Evolutionary conservation across 139 green algal genomes (phyloP).

Genomic region (Pleodorina starrii): DNA sequence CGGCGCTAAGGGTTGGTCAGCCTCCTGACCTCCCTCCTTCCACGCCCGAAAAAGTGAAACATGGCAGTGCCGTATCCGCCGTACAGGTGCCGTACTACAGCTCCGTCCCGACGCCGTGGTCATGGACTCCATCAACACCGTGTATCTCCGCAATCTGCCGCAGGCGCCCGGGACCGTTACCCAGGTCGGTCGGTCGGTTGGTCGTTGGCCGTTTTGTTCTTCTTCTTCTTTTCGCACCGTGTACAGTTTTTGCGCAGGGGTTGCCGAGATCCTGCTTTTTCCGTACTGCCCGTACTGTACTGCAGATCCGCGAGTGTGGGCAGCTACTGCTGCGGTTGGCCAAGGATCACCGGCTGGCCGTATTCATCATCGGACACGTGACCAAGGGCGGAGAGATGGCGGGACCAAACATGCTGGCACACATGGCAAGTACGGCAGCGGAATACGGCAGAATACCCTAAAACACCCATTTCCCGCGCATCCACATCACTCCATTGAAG

Average conservation of each 20-base stretch:
- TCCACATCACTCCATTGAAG: no score
- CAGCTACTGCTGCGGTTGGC: constrained; percentile 84
- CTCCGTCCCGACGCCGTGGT: constrained; percentile 84
- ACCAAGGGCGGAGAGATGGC: constrained; percentile 82
- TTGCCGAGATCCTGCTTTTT: no score
- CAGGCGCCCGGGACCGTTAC: constrained; percentile 80
- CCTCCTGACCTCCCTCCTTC: no score
- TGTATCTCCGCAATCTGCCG: constrained; percentile 86
- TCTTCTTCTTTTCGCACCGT: no score
- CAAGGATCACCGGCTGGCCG: constrained; percentile 78
- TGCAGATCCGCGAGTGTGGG: constrained; percentile 92
- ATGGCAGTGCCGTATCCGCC: no score
- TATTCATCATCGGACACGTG: constrained; percentile 90
- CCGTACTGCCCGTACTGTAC: background rate
- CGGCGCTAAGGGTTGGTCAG: no score
- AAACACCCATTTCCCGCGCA: no score
- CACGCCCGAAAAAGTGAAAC: no score
- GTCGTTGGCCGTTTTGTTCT: no score
- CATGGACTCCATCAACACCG: constrained; percentile 96
- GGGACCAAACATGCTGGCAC: constrained; percentile 93
- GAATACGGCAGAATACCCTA: no score
- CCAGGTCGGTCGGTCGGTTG: no score
- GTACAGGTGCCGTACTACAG: constrained; percentile 20
- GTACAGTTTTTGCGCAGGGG: no score
- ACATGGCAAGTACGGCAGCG: constrained; percentile 89